These are phyloP conservation scores for Grammothele lineata DNA, from an alignment of 768 basidiomycete species.

Conservation along the genomic window DNA sequence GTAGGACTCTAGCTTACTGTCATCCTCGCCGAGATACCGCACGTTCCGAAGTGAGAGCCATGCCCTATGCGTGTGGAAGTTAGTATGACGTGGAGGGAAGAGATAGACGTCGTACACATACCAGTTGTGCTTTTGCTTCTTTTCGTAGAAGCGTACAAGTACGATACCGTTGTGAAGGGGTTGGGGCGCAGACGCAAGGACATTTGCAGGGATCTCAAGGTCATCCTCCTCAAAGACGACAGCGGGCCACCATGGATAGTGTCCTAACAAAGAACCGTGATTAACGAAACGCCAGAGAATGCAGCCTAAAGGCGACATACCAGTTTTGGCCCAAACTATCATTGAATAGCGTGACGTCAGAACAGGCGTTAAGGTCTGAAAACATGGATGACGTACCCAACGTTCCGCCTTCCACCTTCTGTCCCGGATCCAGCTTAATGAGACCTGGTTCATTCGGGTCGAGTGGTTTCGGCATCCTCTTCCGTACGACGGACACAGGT, in stretches of 20 bases:
- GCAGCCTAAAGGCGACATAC: constrained; percentile 46
- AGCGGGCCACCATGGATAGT: constrained; percentile 88
- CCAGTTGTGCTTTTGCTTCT: constrained; percentile 49
- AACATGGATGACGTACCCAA: constrained; percentile 64
- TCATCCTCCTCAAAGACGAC: constrained; percentile 63
- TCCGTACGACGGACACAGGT: no score
- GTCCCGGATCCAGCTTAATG: constrained; percentile 32
- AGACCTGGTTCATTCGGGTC: constrained; percentile 24
- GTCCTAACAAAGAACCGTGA: no score
- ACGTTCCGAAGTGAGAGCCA: constrained; percentile 55
- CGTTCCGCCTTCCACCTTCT: constrained; percentile 49
- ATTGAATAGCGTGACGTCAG: not conserved
- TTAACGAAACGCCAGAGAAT: not conserved
- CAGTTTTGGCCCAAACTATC: constrained; percentile 77
- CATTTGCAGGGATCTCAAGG: constrained; percentile 43
- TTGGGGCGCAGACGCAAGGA: constrained; percentile 10
- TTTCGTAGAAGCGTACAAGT: constrained; percentile 81
- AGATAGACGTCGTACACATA: constrained; percentile 23
- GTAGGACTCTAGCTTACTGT: constrained; percentile 57
- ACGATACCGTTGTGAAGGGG: constrained; percentile 33
- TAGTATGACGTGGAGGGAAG: not conserved
- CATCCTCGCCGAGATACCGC: constrained; percentile 63
- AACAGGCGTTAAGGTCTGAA: no score
- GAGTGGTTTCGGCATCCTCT: constrained; percentile 5
- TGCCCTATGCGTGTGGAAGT: constrained; percentile 41